A percentile compares a stretch with the other conserved stretches of the same genome.
Evolutionary conservation across 2,329 filamentous ascomycete species (phyloP).

Genomic region (Chaetomium strumarium): DNA sequence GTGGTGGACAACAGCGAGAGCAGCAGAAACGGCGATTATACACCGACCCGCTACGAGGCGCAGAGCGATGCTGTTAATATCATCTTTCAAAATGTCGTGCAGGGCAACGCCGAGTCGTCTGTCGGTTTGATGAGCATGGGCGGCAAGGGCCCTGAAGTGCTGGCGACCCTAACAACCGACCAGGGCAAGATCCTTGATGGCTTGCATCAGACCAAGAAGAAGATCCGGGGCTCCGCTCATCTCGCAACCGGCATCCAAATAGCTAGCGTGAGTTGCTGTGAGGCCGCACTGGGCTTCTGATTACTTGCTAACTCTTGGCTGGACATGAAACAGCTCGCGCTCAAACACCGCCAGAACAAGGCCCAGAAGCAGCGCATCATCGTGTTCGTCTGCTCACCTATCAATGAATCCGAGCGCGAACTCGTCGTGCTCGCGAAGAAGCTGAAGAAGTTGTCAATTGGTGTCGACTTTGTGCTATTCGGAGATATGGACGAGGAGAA

Average conservation of each 20-base stretch:
- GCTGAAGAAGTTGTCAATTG: conserved; percentile 97
- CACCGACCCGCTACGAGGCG: conserved; percentile 90
- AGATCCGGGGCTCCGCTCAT: conserved; percentile 84
- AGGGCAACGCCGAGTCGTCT: conserved; percentile 92
- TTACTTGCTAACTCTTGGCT: conserved; percentile 1
- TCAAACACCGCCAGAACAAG: conserved; percentile 98
- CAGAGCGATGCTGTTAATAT: conserved; percentile 93
- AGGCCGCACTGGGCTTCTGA: neutral
- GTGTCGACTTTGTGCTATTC: conserved; percentile 91
- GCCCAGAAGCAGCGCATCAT: conserved; percentile 94
- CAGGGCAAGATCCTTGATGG: conserved; percentile 93
- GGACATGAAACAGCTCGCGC: conserved; percentile 60
- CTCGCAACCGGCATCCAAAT: conserved; percentile 93
- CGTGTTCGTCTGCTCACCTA: conserved; percentile 90
- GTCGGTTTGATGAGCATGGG: conserved; percentile 99
- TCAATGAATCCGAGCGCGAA: conserved; percentile 83
- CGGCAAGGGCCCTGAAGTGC: conserved; percentile 91
- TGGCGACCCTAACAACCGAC: conserved; percentile 93
- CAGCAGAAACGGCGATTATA: conserved; percentile 90
- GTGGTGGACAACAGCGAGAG: conserved; percentile 99
- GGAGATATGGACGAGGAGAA: conserved; percentile 87
- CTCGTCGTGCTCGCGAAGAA: conserved; percentile 88
- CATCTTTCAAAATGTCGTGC: conserved; percentile 92
- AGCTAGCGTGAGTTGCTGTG: conserved; percentile 64
- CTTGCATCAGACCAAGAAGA: conserved; percentile 79